These are phyloP conservation scores for Penicillium sclerotiorum DNA, from an alignment of 2,329 filamentous ascomycete species.

Conservation along the genomic window DNA sequence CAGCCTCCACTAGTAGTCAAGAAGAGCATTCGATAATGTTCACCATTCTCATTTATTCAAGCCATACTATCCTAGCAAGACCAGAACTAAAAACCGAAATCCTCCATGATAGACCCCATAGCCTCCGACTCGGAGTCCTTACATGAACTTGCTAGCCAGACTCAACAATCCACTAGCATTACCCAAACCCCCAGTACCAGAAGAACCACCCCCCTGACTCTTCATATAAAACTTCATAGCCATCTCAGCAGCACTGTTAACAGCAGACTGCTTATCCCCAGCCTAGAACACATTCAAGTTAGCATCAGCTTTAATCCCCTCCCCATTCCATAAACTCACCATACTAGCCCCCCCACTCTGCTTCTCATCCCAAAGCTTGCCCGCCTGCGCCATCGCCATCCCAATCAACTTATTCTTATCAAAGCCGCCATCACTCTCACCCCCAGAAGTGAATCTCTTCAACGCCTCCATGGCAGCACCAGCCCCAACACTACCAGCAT, in stretches of 20 bases:
- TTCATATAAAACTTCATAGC: conserved; percentile 92
- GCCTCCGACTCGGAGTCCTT: too few relatives aligned
- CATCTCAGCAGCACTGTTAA: conserved; percentile 80
- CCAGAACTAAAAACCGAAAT: too few relatives aligned
- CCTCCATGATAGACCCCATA: too few relatives aligned
- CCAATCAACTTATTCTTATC: conserved; percentile 80
- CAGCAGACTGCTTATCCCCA: conserved; percentile 76
- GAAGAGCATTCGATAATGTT: too few relatives aligned
- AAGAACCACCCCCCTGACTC: conserved; percentile 61
- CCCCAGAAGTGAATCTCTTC: conserved; percentile 73
- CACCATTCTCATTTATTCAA: too few relatives aligned
- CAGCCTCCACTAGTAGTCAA: too few relatives aligned
- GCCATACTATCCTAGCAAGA: too few relatives aligned
- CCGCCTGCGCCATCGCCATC: conserved; percentile 84
- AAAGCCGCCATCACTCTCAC: conserved; percentile 45
- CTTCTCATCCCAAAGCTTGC: conserved; percentile 72
- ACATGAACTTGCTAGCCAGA: conserved; percentile 64
- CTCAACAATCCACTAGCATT: conserved; percentile 55
- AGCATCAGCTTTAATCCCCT: conserved; percentile 9
- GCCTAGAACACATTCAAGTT: conserved; percentile 31
- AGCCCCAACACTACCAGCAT: conserved; percentile 43
- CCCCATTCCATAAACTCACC: conserved; percentile 38
- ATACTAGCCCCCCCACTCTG: conserved; percentile 55
- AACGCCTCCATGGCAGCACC: conserved; percentile 59
- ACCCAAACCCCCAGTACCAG: conserved; percentile 43